phyloP scores from a whole-genome alignment of 768 basidiomycete genomes.

The Xerocomellus chrysenteron region DNA sequence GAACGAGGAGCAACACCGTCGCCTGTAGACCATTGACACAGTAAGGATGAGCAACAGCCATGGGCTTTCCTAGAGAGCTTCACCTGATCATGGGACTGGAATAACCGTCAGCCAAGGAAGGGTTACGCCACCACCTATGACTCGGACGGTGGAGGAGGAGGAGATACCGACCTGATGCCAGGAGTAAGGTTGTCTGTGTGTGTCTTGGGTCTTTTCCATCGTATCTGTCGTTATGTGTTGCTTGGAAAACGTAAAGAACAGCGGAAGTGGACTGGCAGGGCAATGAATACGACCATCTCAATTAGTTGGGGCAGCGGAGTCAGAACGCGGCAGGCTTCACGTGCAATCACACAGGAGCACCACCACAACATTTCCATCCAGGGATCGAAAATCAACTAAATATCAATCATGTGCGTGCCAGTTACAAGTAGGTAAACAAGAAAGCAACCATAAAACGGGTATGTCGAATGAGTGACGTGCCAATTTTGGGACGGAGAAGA shows the following conservation, averaged over 20 bases:
- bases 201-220: slow-evolving; percentile 29
- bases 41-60: slow-evolving; percentile 19
- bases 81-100: slow-evolving; percentile 84
- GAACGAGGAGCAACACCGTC: slow-evolving; percentile 72
- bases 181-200: slow-evolving; percentile 55
- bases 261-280: slow-evolving; percentile 8
- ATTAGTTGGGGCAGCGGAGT: slow-evolving; percentile 32
- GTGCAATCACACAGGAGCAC: slow-evolving; percentile 19
- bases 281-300: slow-evolving; percentile 21
- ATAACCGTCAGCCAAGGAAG: slow-evolving; percentile 14
- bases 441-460: slow-evolving; percentile 23
- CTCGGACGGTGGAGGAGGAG: background rate
- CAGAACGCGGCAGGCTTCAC: slow-evolving; percentile 32
- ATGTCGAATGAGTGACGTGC: slow-evolving; percentile 23
- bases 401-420: slow-evolving; percentile 24
- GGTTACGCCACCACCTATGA: slow-evolving; percentile 17
- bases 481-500: slow-evolving; percentile 6
- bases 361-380: background rate
- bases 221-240: slow-evolving; percentile 12
- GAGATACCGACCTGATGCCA: slow-evolving; percentile 77
- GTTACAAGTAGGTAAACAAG: slow-evolving; percentile 26
- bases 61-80: slow-evolving; percentile 16
- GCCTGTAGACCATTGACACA: slow-evolving; percentile 45
- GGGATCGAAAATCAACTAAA: slow-evolving; percentile 13
- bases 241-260: slow-evolving; percentile 10